Evolutionary conservation across 495 filamentous ascomycete genomes (phyloP).

Genomic region (Penicillium paradoxum): DNA sequence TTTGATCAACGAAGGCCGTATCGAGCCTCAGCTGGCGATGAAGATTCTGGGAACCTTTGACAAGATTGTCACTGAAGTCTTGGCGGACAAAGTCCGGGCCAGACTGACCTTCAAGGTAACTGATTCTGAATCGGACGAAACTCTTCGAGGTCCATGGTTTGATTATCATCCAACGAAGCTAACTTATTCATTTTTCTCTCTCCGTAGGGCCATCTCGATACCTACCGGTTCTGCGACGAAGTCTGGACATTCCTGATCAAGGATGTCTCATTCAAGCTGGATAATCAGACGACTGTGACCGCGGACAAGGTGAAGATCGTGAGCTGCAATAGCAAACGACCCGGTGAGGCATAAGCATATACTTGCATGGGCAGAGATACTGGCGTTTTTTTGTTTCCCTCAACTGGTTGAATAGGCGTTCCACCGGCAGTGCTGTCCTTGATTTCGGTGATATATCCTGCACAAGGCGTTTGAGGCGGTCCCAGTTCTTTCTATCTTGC

Average conservation of each 20-base stretch:
- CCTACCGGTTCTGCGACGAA: conserved; percentile 99
- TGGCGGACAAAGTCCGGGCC: conserved; percentile 86
- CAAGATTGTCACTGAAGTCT: conserved; percentile 76
- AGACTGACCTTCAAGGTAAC: conserved; percentile 92
- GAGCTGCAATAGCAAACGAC: conserved; percentile 83
- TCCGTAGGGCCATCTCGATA: conserved; percentile 86
- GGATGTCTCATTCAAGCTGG: conserved; percentile 95
- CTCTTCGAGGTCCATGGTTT: background rate
- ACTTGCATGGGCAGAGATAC: background rate
- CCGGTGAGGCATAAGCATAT: conserved; percentile 56
- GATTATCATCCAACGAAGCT: conserved; percentile 7
- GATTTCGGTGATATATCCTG: conserved; percentile 5
- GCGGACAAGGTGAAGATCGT: conserved; percentile 96
- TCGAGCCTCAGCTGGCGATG: conserved; percentile 97
- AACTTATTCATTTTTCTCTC: conserved; percentile 4
- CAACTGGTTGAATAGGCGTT: conserved; percentile 18
- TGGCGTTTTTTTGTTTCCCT: conserved; percentile 14
- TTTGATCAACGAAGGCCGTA: conserved; percentile 83
- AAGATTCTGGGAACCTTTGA: conserved; percentile 95
- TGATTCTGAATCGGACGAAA: background rate
- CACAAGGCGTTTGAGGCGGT: conserved; percentile 12
- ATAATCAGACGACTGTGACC: conserved; percentile 60
- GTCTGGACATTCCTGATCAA: conserved; percentile 99
- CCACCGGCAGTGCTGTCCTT: conserved; percentile 10
- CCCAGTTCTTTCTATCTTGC: conserved; percentile 5